phyloP scores from a whole-genome alignment of 2,329 filamentous ascomycete genomes.

The Thielaviopsis cerberus region DNA sequence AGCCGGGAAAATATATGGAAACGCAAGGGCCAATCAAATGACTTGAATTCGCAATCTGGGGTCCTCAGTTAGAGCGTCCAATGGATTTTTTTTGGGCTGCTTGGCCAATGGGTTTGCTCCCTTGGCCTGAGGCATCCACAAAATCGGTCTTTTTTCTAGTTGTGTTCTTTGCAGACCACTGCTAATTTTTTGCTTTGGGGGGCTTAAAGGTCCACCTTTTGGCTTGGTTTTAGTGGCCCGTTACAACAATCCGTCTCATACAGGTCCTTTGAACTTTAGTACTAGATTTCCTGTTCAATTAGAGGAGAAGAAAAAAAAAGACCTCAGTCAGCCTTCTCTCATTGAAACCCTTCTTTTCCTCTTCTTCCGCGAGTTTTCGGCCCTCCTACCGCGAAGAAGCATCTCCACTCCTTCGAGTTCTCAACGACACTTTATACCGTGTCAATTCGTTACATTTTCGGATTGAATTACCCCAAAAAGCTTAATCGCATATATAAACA shows the following conservation, averaged over 20 bases:
- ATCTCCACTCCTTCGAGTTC: constrained; percentile 10
- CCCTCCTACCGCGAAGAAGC: constrained; percentile 11
- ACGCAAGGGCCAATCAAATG: constrained; percentile 4
- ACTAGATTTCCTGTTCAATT: neutral
- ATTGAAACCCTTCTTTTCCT: constrained; percentile 7
- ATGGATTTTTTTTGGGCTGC: no score
- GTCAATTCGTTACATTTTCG: neutral
- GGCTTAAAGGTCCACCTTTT: constrained; percentile 4
- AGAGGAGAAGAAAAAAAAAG: constrained; percentile 20
- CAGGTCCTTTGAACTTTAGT: neutral
- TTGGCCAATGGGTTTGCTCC: neutral
- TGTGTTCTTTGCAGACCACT: neutral
- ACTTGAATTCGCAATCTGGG: constrained; percentile 10
- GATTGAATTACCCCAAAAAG: neutral
- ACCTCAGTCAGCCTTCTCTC: constrained; percentile 25
- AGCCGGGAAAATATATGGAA: constrained; percentile 7
- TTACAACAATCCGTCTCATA: neutral
- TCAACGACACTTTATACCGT: neutral
- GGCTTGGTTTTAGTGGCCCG: neutral
- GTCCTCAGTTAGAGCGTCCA: neutral
- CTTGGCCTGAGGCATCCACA: constrained; percentile 11
- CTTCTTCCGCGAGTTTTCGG: constrained; percentile 14
- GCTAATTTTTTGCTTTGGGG: constrained; percentile 5
- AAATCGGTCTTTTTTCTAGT: neutral
- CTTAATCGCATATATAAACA: neutral